Evolutionary conservation across 2,329 filamentous ascomycete genomes (phyloP).

Genomic region (Phaeosphaeria sp.): DNA sequence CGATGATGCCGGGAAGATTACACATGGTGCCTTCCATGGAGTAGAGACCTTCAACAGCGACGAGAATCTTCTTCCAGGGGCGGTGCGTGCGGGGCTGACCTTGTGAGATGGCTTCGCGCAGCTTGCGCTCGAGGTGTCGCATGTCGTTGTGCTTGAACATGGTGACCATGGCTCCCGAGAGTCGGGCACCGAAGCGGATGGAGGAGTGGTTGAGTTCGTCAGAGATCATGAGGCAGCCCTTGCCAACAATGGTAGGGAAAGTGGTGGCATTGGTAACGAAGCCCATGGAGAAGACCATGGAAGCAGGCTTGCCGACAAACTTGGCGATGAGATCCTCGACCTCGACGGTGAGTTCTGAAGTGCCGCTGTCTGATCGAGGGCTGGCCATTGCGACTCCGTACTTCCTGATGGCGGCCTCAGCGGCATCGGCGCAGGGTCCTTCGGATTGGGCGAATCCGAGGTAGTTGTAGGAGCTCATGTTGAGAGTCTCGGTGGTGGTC

Average conservation of each 20-base stretch:
- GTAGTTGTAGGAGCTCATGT: slow-evolving; percentile 99
- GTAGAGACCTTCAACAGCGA: slow-evolving; percentile 95
- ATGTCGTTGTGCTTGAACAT: slow-evolving; percentile 99
- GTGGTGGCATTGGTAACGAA: slow-evolving; percentile 94
- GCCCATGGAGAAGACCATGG: slow-evolving; percentile 99
- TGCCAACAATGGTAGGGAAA: slow-evolving; percentile 90
- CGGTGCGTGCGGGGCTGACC: slow-evolving; percentile 97
- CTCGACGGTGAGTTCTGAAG: slow-evolving; percentile 84
- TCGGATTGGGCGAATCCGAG: slow-evolving; percentile 98
- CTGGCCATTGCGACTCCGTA: slow-evolving; percentile 86
- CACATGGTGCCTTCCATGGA: slow-evolving; percentile 99
- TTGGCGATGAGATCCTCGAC: slow-evolving; percentile 87
- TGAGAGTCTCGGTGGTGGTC: slow-evolving; percentile 90
- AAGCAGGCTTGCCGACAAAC: slow-evolving; percentile 92
- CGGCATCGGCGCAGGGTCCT: slow-evolving; percentile 91
- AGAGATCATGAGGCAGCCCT: slow-evolving; percentile 92
- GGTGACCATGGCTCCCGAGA: slow-evolving; percentile 92
- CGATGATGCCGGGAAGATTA: slow-evolving; percentile 88
- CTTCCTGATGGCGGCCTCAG: slow-evolving; percentile 82
- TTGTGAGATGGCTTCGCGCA: slow-evolving; percentile 93
- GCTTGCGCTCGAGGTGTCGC: slow-evolving; percentile 79
- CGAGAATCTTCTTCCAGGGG: slow-evolving; percentile 98
- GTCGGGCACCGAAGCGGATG: slow-evolving; percentile 91
- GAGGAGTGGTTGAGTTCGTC: slow-evolving; percentile 98
- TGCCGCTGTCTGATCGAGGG: slow-evolving; percentile 82